A percentile compares a stretch with the other conserved stretches of the same genome.
Conservation (phyloP, 345 rosid species). For the Rhodamnia rubescens region DNA sequence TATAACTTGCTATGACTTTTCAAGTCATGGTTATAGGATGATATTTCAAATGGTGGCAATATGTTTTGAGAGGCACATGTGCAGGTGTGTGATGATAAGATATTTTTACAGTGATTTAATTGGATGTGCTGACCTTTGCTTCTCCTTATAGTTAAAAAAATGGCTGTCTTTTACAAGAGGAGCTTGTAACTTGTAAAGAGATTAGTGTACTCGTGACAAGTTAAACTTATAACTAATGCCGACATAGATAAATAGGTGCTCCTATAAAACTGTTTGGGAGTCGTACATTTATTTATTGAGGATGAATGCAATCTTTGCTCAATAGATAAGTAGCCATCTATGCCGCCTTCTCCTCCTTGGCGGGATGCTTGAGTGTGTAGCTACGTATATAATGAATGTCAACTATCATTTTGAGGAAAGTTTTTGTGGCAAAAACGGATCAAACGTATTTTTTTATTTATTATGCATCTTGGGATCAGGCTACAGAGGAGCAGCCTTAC, state of each 20-base stretch:
- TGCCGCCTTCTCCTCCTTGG: background rate
- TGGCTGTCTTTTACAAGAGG: background rate
- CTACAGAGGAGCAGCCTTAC: background rate
- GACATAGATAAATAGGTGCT: background rate
- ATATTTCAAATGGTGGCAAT: background rate
- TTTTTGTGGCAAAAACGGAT: background rate
- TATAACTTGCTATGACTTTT: background rate
- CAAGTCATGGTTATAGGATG: background rate
- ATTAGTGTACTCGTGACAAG: background rate
- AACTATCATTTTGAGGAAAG: background rate
- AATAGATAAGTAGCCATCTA: background rate
- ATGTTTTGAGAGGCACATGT: background rate
- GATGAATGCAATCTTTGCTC: background rate
- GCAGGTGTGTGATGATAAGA: background rate
- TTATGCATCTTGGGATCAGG: background rate
- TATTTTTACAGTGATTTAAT: background rate
- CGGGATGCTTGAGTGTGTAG: background rate
- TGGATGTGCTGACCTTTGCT: background rate
- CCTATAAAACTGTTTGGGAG: background rate
- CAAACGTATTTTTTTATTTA: background rate
- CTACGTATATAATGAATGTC: background rate
- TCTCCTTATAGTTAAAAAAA: background rate
- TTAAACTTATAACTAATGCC: background rate
- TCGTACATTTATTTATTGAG: background rate
- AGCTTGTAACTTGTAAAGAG: background rate